Evolutionary conservation across 2,329 filamentous ascomycete genomes (phyloP), one percentile per base, ranked within the genome.

Genomic region (Cadophora sp.): DNA sequence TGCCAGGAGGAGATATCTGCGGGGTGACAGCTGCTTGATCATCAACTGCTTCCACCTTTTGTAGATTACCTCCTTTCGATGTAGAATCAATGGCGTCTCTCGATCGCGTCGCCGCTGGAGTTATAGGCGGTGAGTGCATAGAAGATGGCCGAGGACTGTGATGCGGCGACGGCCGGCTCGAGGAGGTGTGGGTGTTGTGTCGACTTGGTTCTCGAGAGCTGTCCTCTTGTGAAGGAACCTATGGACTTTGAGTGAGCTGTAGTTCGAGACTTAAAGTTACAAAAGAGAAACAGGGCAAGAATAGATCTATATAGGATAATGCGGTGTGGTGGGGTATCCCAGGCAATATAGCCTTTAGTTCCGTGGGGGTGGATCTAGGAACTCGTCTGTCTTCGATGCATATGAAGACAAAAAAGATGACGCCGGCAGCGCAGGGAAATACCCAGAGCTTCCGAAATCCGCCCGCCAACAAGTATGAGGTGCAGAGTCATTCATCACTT

Each of bases 51-150:
- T 82, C 74, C 77, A 79, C 74, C 68, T 78, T 80, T 67, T 77
- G 75, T 67, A 78, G 75, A 68, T 76, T 71, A 64, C 76, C 76
- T 46, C 76, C 76, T 58, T 77, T 77, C 64, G 73, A 76, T 67
- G 79, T 77, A 37, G 43, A 63, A 48, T 76, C 77, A 66, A 74
- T 71, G 72, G 78, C 79, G 76, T 89, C 88, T 73, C 83, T 83
- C 64, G 86, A 87, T 71, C 84, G 83, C 53, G 93, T 95, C 62
- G 90, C 94, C 65, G 93, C 90, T 22, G 95, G 95, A 14, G 94
- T 97, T 63, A 98, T 85, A 51, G 94, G 94, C 72, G 95, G 95
- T 12, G 94, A 97, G 74, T 95, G 92, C 81, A 97, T 87, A 67
- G 91, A 87, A 68, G 90, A 88, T 55, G 87, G 82, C 69, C 87